Evolutionary conservation across 2,329 filamentous ascomycete genomes (phyloP).

Genomic region (Stagonosporopsis tanaceti): DNA sequence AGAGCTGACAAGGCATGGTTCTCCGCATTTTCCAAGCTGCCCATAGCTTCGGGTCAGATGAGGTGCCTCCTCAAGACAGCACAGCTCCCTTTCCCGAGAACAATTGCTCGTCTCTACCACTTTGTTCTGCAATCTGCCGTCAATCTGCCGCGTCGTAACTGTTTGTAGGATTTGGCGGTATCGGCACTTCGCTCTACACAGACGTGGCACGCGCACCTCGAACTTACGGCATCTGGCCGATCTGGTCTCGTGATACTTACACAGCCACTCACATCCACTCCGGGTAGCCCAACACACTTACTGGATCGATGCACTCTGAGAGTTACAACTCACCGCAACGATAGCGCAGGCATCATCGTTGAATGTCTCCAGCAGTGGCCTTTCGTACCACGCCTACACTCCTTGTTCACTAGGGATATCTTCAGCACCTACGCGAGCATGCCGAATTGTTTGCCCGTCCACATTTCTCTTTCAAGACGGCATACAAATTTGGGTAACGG

Average conservation of each 20-base stretch:
- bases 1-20: slow-evolving; percentile 17
- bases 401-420: slow-evolving; percentile 1
- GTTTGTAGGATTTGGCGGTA: slow-evolving; percentile 3
- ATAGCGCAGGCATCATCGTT: slow-evolving; percentile 1
- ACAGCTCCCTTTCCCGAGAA: slow-evolving; percentile 7
- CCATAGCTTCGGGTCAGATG: slow-evolving; percentile 22
- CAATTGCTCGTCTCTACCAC: background rate
- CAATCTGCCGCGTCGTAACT: background rate
- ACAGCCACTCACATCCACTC: background rate
- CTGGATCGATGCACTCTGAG: background rate
- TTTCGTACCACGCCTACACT: background rate
- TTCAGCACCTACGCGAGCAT: slow-evolving; percentile 35
- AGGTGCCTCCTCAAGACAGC: slow-evolving; percentile 11
- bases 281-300: background rate
- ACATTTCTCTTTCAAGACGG: slow-evolving; percentile 31
- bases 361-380: slow-evolving; percentile 5
- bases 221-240: slow-evolving; percentile 4
- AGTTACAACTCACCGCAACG: background rate
- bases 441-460: slow-evolving; percentile 31
- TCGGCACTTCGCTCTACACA: slow-evolving; percentile 8
- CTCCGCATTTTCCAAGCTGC: slow-evolving; percentile 18
- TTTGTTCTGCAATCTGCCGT: background rate
- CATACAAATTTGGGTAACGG: slow-evolving; percentile 41
- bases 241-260: slow-evolving; percentile 34
- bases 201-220: slow-evolving; percentile 16